phyloP scores from a whole-genome alignment of 345 rosid genomes.

The Lepidium africanum region DNA sequence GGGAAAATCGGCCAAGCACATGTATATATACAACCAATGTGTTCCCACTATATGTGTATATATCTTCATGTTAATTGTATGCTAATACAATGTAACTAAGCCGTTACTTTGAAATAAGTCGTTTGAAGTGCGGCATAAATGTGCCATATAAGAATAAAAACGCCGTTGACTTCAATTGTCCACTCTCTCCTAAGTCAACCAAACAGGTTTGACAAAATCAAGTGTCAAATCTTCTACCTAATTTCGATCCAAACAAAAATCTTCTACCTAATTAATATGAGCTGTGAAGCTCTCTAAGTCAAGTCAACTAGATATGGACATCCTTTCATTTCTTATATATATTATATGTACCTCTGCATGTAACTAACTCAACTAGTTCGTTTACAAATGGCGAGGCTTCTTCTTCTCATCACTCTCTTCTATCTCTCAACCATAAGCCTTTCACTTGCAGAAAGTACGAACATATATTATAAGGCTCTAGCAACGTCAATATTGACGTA shows the following conservation, averaged over 20 bases:
- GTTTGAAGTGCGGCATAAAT: no score
- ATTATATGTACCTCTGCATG: slow-evolving; percentile 9
- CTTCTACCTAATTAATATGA: no score
- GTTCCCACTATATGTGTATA: no score
- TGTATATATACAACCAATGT: no score
- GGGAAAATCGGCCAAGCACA: no score
- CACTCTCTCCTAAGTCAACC: slow-evolving; percentile 1
- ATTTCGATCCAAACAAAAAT: no score
- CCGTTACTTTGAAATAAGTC: no score
- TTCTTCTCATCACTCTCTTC: background rate
- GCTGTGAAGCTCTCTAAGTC: background rate
- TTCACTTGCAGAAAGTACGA: background rate
- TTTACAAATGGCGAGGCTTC: slow-evolving; percentile 8
- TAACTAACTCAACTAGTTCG: background rate
- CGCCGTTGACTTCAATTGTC: slow-evolving; percentile 4
- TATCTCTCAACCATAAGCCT: background rate
- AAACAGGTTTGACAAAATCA: background rate
- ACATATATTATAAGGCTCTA: background rate
- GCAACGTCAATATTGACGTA: background rate
- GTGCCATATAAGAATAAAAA: no score
- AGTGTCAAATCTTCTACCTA: background rate
- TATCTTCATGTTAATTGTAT: no score
- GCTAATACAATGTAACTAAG: no score
- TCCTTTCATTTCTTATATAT: background rate
- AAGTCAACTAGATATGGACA: background rate